A percentile compares a stretch with the other conserved stretches of the same genome.
Conservation (phyloP, 164 flowering plant species). For the Vitis cinerea region DNA sequence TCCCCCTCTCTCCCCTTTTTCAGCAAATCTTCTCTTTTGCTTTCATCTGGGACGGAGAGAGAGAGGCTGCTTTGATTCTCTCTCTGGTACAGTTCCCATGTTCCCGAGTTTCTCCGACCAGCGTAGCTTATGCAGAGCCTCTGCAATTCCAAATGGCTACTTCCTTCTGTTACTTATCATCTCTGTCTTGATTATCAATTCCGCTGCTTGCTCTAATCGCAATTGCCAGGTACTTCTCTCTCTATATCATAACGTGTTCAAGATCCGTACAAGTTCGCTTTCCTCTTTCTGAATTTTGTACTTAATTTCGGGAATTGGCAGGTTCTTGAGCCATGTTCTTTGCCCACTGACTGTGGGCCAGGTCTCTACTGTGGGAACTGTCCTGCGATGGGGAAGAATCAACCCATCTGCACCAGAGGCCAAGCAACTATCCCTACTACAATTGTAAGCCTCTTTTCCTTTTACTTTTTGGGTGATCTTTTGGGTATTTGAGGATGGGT, state of each 20-base stretch:
- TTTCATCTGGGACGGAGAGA: too few species aligned
- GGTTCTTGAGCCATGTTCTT: slow-evolving; percentile 67
- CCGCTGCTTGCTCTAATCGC: slow-evolving; percentile 54
- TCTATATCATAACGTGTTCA: not conserved
- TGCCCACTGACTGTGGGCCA: slow-evolving; percentile 64
- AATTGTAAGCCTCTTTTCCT: slow-evolving; percentile 42
- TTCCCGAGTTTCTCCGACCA: slow-evolving; percentile 27
- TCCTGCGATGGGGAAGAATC: slow-evolving; percentile 58
- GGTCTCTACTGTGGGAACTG: slow-evolving; percentile 92
- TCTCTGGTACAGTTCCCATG: slow-evolving; percentile 25
- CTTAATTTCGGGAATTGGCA: slow-evolving; percentile 27
- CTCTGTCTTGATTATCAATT: slow-evolving; percentile 11
- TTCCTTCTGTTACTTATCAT: slow-evolving; percentile 15
- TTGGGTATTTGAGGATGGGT: not conserved
- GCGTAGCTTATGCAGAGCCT: slow-evolving; percentile 26
- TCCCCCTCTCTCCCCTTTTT: slow-evolving; percentile 12
- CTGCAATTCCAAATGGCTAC: slow-evolving; percentile 13
- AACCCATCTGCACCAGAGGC: slow-evolving; percentile 79
- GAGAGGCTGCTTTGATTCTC: not conserved
- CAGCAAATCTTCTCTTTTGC: too few species aligned
- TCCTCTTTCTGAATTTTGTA: not conserved
- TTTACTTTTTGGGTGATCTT: not conserved
- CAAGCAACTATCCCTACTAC: slow-evolving; percentile 70
- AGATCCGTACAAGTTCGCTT: slow-evolving; percentile 11
- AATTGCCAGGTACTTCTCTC: slow-evolving; percentile 5